phyloP scores from a whole-genome alignment of 768 basidiomycete genomes.

The Kwoniella bestiolae region DNA sequence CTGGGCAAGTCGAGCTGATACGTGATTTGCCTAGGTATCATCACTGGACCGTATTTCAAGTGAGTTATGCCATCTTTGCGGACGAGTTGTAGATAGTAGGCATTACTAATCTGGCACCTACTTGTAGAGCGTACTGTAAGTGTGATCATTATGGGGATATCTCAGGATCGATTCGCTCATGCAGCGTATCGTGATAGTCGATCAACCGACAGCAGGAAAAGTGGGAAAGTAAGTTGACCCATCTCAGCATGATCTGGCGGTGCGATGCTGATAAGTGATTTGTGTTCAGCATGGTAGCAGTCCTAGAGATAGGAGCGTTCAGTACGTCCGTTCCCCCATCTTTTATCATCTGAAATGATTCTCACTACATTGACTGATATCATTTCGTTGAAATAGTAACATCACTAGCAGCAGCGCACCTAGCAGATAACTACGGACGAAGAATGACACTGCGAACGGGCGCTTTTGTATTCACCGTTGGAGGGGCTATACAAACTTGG shows the following conservation, averaged over 20 bases:
- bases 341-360: background rate
- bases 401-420: conserved; percentile 81
- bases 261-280: background rate
- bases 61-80: conserved; percentile 26
- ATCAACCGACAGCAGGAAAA: conserved; percentile 72
- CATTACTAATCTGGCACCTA: background rate
- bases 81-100: background rate
- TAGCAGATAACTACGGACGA: conserved; percentile 85
- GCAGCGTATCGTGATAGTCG: conserved; percentile 57
- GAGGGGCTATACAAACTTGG: conserved; percentile 81
- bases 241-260: background rate
- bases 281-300: conserved; percentile 91
- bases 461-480: conserved; percentile 80
- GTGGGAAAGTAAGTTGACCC: conserved; percentile 66
- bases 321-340: conserved; percentile 61
- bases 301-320: conserved; percentile 89
- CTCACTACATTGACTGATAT: background rate
- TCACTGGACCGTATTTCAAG: conserved; percentile 63
- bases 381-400: conserved; percentile 65
- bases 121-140: conserved; percentile 20
- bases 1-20: no score
- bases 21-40: conserved; percentile 66
- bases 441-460: conserved; percentile 82
- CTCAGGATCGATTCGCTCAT: background rate
- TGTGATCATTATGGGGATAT: background rate